Base-by-base conservation (phyloP, 2,329 filamentous ascomycete species). In the Fusarium xylarioides region DNA sequence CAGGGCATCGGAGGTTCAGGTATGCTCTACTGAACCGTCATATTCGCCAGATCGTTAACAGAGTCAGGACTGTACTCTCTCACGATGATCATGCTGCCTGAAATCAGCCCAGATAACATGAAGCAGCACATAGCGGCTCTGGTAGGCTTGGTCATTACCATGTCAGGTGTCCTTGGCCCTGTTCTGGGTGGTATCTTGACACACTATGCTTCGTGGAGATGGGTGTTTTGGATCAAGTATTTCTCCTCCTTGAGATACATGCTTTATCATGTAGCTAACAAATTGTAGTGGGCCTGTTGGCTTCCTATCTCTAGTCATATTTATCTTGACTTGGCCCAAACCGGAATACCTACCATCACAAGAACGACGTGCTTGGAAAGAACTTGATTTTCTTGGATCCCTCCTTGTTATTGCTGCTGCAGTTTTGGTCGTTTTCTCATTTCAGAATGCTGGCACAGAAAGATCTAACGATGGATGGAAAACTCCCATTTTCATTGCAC, bases 211-310 rank as follows among this genome's bases (percentile, higher is more conserved):
- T 83, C 79, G 15, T 89, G 87, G 87, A 79, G 85, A 67, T 89
- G 86, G 85, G 82, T 89, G 4, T 90, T 90, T 77, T 90, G 86
- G 86, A 86, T 90, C 75, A 90, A 90, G 86, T 88, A 74, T 30
- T 26, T 7, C 42, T 34, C 43, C n/a, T 28, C 6, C 19, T 23
- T 42, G 19, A 16, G 8, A 18, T 16, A 42, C 6, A 44, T n/a
- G 14, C 11, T 28, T 28, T 16, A 21, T 11, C 26, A 32, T 44
- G 3, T 11, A 37, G 37, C 63, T 71, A 42, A 77, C 46, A 32
- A 9, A 28, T 16, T 32, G 21, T 19, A 89, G 87, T 74, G 87
- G 85, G 5, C 88, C 88, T 2, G 80, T 89, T 18, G 86, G 87
- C 2, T 75, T 79, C 43, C 68, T 84, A 2, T 86, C 88, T 4